phyloP scores from a whole-genome alignment of 2,329 filamentous ascomycete species.

The Harringtonia lauricola region DNA sequence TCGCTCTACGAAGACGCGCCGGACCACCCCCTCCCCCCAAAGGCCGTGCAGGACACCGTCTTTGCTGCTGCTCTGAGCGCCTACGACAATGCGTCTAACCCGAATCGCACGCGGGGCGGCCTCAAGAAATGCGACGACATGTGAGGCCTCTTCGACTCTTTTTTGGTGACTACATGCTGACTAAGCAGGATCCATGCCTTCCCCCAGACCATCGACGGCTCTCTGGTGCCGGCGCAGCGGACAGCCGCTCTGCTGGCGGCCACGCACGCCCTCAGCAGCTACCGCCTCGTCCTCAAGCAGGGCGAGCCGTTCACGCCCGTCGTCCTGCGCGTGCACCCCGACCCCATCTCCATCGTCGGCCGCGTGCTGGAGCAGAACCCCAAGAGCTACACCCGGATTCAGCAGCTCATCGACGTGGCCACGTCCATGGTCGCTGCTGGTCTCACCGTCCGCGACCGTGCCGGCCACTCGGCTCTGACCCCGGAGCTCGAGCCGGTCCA shows the following conservation, averaged over 20 bases:
- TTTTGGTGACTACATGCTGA: not conserved
- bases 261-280: conserved; percentile 65
- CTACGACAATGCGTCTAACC: conserved; percentile 76
- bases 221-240: conserved; percentile 37
- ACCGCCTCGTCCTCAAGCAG: conserved; percentile 67
- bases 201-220: conserved; percentile 41
- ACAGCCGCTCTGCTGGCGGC: conserved; percentile 57
- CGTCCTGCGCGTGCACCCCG: conserved; percentile 62
- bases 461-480: no score
- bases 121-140: conserved; percentile 70
- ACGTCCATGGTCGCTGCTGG: conserved; percentile 54
- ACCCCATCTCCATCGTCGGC: conserved; percentile 61
- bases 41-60: conserved; percentile 47
- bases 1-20: conserved; percentile 47
- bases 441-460: conserved; percentile 20
- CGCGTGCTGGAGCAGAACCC: conserved; percentile 68
- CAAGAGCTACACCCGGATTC: conserved; percentile 61
- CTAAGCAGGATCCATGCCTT: conserved; percentile 49
- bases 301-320: conserved; percentile 73
- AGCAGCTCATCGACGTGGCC: conserved; percentile 61
- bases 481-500: conserved; percentile 11
- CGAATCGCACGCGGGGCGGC: conserved; percentile 63
- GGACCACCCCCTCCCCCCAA: conserved; percentile 35
- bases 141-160: conserved; percentile 29
- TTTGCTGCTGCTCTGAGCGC: conserved; percentile 54